phyloP scores from a whole-genome alignment of 176 grass and related monocot species.

The Paspalum notatum region DNA sequence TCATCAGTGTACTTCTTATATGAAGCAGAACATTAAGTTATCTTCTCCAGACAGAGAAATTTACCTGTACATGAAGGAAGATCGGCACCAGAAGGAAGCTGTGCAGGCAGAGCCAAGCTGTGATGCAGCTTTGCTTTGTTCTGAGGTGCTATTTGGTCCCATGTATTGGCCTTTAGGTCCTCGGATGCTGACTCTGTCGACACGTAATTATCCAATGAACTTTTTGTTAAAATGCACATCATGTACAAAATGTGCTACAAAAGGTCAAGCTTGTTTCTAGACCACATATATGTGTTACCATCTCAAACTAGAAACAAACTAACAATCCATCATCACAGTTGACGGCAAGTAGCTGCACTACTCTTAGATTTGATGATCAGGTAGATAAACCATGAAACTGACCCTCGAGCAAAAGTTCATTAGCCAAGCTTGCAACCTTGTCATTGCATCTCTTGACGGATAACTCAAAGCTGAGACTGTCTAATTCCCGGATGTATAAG shows the following conservation, averaged over 20 bases:
- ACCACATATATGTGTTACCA: not conserved
- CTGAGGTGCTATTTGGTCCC: constrained; percentile 42
- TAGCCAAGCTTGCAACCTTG: constrained; percentile 67
- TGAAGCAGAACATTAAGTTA: constrained; percentile 12
- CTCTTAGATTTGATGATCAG: constrained; percentile 4
- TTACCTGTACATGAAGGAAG: constrained; percentile 87
- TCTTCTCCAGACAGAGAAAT: constrained; percentile 17
- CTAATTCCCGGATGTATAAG: constrained; percentile 82
- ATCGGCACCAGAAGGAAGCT: constrained; percentile 87
- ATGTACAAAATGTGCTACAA: not conserved
- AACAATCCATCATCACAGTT: not conserved
- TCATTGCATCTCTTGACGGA: constrained; percentile 84
- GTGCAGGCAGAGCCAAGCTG: constrained; percentile 52
- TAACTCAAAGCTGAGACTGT: constrained; percentile 90
- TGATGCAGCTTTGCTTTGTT: constrained; percentile 53
- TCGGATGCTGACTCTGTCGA: constrained; percentile 61
- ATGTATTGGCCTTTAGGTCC: constrained; percentile 47
- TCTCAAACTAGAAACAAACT: not conserved
- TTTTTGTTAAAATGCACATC: not conserved
- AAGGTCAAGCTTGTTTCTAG: not conserved
- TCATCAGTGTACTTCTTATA: not conserved
- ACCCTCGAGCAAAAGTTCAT: constrained; percentile 83
- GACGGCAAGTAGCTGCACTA: not conserved
- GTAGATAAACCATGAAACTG: constrained; percentile 8
- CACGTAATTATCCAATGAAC: not conserved